phyloP scores from a whole-genome alignment of 495 filamentous ascomycete genomes.

The Trichocladium uniseriatum region DNA sequence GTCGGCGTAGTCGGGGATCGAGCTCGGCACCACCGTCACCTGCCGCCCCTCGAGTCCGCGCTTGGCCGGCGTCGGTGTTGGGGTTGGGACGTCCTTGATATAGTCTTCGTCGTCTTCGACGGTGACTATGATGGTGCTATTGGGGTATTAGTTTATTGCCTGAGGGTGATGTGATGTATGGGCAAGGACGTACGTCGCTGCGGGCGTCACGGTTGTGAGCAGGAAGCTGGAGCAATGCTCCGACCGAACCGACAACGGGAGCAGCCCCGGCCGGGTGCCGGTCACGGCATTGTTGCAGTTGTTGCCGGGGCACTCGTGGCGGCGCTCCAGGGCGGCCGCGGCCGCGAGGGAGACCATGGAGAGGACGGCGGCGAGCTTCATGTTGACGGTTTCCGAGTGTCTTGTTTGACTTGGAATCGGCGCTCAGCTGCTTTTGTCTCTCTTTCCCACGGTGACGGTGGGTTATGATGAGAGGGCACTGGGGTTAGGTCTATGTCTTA shows the following conservation, averaged over 20 bases:
- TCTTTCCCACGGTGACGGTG: too few species aligned
- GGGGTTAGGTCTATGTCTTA: too few species aligned
- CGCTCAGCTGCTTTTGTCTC: too few species aligned
- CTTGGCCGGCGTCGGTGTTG: conserved; percentile 10
- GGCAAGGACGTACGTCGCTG: conserved; percentile 24
- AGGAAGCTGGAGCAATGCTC: conserved; percentile 29
- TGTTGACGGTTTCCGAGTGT: conserved; percentile 15
- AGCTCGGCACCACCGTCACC: conserved; percentile 16
- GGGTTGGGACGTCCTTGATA: neutral
- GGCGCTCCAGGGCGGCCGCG: conserved; percentile 16
- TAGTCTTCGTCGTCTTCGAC: conserved; percentile 7
- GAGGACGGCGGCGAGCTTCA: conserved; percentile 24
- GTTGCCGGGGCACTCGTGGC: conserved; percentile 22
- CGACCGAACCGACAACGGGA: conserved; percentile 17
- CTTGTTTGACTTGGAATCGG: too few species aligned
- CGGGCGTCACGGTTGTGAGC: conserved; percentile 24
- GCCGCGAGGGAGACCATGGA: conserved; percentile 20
- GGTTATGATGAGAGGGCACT: too few species aligned
- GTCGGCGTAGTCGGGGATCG: conserved; percentile 22
- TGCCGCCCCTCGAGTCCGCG: conserved; percentile 7
- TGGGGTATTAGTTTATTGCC: neutral
- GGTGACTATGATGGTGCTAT: conserved; percentile 24
- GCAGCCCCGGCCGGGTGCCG: conserved; percentile 23
- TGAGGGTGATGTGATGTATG: too few species aligned
- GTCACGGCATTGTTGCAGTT: conserved; percentile 31